Evolutionary conservation across 805 yeast genomes (phyloP).

Genomic region (Myxozyma sirexii): DNA sequence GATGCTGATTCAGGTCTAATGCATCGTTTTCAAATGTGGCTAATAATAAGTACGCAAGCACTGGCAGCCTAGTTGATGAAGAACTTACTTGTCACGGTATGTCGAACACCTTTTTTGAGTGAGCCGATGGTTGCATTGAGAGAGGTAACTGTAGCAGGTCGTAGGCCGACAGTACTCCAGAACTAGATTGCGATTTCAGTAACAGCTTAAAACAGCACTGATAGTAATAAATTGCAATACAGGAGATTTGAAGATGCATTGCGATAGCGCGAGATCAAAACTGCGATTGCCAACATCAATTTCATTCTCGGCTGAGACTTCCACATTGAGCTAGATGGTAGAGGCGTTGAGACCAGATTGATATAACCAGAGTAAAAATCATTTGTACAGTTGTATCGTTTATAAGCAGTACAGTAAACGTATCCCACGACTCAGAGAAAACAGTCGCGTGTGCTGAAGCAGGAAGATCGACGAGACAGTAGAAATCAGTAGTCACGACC

Average conservation of each 20-base stretch:
- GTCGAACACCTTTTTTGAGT: not conserved
- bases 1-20: not conserved
- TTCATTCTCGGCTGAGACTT: not conserved
- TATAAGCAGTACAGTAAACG: not conserved
- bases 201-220: not conserved
- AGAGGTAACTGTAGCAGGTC: not conserved
- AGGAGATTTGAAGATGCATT: conserved; percentile 4
- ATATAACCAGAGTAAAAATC: not conserved
- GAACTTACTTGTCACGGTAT: not conserved
- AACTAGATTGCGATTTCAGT: not conserved
- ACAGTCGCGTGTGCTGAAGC: not conserved
- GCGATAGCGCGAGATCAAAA: conserved; percentile 1
- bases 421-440: not conserved
- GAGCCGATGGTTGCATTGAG: not conserved
- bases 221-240: not conserved
- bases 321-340: not conserved
- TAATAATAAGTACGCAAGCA: not conserved
- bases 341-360: not conserved
- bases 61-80: not conserved
- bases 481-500: not conserved
- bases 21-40: conserved; percentile 5
- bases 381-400: not conserved
- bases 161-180: conserved; percentile 14
- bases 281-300: not conserved
- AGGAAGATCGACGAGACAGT: not conserved